A percentile compares a stretch with the other conserved stretches of the same genome.
phyloP scores from a whole-genome alignment of 495 filamentous ascomycete species.

The Acidomyces sp. region DNA sequence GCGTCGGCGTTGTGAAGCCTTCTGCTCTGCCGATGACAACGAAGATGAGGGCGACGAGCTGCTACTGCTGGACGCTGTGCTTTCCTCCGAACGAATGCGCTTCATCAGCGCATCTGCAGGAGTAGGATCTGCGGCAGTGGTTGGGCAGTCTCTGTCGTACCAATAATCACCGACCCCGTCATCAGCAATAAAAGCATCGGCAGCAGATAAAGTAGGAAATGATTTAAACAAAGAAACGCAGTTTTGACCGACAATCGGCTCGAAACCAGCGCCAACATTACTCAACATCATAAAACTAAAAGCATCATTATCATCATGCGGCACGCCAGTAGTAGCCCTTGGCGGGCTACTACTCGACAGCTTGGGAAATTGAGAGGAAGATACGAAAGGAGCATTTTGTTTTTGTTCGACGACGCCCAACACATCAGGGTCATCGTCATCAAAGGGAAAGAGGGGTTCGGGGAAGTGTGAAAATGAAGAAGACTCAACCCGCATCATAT shows the following conservation, averaged over 20 bases:
- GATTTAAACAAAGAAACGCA: slow-evolving; percentile 11
- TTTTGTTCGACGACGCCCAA: too few species aligned
- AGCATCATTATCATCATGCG: slow-evolving; percentile 5
- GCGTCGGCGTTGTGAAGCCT: slow-evolving; percentile 9
- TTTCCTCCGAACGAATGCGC: slow-evolving; percentile 6
- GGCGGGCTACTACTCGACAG: slow-evolving; percentile 5
- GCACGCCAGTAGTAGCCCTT: slow-evolving; percentile 2
- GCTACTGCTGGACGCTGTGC: too few species aligned
- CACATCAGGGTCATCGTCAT: slow-evolving; percentile 3
- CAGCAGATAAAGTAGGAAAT: neutral
- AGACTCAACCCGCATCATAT: slow-evolving; percentile 25
- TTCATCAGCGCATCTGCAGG: too few species aligned
- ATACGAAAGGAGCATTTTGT: too few species aligned
- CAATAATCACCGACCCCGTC: neutral
- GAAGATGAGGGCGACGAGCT: neutral
- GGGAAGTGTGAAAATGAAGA: slow-evolving; percentile 18
- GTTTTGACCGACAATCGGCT: slow-evolving; percentile 16
- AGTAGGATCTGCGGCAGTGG: too few species aligned
- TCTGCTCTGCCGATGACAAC: slow-evolving; percentile 1
- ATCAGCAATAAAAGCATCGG: neutral
- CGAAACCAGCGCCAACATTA: slow-evolving; percentile 8
- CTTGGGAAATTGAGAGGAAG: slow-evolving; percentile 8
- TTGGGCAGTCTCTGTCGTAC: too few species aligned
- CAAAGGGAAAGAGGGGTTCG: slow-evolving; percentile 4
- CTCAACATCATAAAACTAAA: slow-evolving; percentile 2